phyloP scores from a whole-genome alignment of 2,329 filamentous ascomycete genomes.

The Pseudogymnoascus destructans region DNA sequence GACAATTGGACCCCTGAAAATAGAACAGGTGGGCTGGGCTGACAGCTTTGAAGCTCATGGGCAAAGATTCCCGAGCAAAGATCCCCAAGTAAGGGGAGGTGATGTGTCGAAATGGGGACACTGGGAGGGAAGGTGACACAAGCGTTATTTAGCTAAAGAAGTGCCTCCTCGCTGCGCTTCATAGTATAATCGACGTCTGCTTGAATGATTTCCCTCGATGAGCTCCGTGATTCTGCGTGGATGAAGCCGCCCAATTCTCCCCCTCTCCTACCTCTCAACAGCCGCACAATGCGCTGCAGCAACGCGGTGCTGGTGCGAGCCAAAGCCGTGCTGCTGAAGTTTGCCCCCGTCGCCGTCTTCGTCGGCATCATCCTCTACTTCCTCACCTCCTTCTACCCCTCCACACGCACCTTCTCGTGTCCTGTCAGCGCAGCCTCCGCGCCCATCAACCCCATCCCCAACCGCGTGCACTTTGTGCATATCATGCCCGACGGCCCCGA shows the following conservation, averaged over 20 bases:
- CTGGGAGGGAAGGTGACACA: neutral
- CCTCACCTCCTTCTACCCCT: neutral
- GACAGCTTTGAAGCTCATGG: neutral
- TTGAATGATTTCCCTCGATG: neutral
- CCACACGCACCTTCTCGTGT: neutral
- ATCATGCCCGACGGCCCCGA: constrained; percentile 15
- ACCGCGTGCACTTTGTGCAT: constrained; percentile 23
- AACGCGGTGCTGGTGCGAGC: neutral
- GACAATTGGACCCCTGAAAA: neutral
- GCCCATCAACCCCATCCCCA: constrained; percentile 16
- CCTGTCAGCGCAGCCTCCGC: neutral
- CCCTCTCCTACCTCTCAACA: neutral
- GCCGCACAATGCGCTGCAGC: neutral
- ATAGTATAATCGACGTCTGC: neutral
- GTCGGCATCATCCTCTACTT: neutral
- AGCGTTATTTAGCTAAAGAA: neutral
- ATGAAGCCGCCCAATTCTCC: neutral
- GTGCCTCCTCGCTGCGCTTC: neutral
- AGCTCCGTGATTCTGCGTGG: neutral
- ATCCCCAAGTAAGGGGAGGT: neutral
- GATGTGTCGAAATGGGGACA: neutral
- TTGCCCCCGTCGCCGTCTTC: neutral
- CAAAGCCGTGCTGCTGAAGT: neutral
- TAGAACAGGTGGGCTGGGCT: neutral
- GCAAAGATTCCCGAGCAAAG: neutral